A percentile compares a stretch with the other conserved stretches of the same genome.
phyloP scores from a whole-genome alignment of 805 yeast species.

The Blastobotrys mokoenaii region DNA sequence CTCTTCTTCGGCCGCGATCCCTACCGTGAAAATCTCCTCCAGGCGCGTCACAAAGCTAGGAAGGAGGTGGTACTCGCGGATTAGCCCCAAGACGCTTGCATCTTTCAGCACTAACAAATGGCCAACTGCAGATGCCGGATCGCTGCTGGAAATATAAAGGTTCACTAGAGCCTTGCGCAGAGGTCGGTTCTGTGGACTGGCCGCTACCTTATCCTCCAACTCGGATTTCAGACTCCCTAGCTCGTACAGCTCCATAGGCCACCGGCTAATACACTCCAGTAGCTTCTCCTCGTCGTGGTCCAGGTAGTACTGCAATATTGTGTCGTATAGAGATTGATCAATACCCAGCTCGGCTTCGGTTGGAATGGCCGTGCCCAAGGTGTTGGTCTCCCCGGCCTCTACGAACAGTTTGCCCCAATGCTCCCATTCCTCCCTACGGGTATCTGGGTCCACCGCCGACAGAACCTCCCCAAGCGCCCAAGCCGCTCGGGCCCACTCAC shows the following conservation, averaged over 20 bases:
- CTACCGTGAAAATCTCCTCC: slow-evolving; percentile 33
- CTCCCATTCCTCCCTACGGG: slow-evolving; percentile 46
- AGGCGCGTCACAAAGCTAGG: slow-evolving; percentile 39
- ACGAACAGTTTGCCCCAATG: slow-evolving; percentile 50
- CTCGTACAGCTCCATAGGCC: slow-evolving; percentile 55
- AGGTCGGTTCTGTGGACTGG: background rate
- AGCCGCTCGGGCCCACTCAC: slow-evolving; percentile 51
- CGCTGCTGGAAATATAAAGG: slow-evolving; percentile 48
- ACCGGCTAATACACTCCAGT: slow-evolving; percentile 36
- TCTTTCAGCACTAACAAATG: slow-evolving; percentile 55
- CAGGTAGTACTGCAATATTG: slow-evolving; percentile 40
- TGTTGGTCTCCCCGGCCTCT: slow-evolving; percentile 36
- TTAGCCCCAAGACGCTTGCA: slow-evolving; percentile 43
- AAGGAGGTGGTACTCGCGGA: slow-evolving; percentile 57
- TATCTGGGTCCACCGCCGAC: slow-evolving; percentile 17
- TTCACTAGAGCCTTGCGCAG: slow-evolving; percentile 24
- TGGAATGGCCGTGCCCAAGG: slow-evolving; percentile 53
- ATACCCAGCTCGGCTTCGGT: slow-evolving; percentile 29
- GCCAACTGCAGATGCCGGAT: slow-evolving; percentile 53
- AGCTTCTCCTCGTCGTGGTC: slow-evolving; percentile 33
- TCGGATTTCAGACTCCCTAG: slow-evolving; percentile 34
- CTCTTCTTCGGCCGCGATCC: slow-evolving; percentile 25
- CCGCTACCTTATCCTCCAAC: slow-evolving; percentile 8
- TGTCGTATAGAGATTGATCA: slow-evolving; percentile 36
- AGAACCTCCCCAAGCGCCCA: slow-evolving; percentile 39